These are phyloP conservation scores for Clonostachys solani DNA, from an alignment of 2,329 filamentous ascomycete genomes.

Conservation along the genomic window DNA sequence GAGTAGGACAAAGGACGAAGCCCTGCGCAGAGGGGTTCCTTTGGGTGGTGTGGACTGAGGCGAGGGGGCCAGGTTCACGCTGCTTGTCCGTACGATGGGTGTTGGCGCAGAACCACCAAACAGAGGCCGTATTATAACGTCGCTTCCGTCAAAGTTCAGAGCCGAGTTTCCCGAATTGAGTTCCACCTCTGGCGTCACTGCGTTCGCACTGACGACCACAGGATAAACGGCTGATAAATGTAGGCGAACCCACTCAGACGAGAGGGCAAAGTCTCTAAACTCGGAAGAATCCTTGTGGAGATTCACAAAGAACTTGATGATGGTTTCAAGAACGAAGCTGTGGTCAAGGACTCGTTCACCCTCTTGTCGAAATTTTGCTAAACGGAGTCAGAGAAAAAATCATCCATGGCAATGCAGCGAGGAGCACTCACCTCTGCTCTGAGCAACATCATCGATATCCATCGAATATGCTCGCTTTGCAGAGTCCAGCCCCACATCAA, in stretches of 20 bases:
- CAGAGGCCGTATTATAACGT: conserved; percentile 77
- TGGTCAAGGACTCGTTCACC: conserved; percentile 45
- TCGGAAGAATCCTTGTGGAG: conserved; percentile 70
- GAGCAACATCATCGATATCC: conserved; percentile 59
- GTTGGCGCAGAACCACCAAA: conserved; percentile 45
- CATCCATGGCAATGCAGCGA: not conserved
- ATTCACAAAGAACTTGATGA: conserved; percentile 75
- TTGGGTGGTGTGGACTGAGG: conserved; percentile 38
- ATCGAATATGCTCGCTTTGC: conserved; percentile 48
- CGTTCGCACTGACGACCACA: conserved; percentile 80
- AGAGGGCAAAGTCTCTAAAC: conserved; percentile 79
- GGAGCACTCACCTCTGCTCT: conserved; percentile 42
- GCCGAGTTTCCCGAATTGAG: conserved; percentile 78
- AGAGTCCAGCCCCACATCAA: conserved; percentile 9
- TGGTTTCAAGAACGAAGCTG: conserved; percentile 65
- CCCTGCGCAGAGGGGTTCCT: conserved; percentile 66
- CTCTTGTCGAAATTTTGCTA: conserved; percentile 23
- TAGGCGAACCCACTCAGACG: conserved; percentile 77
- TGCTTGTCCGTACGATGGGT: conserved; percentile 71
- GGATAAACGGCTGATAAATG: conserved; percentile 81
- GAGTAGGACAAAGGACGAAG: conserved; percentile 88
- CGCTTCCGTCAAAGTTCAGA: conserved; percentile 79
- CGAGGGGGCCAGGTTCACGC: conserved; percentile 42
- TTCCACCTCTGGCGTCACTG: conserved; percentile 79
- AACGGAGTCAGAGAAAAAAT: conserved; percentile 4